These are phyloP conservation scores for Tephrocybe sp. DNA, from an alignment of 768 basidiomycete species.

Conservation along the genomic window DNA sequence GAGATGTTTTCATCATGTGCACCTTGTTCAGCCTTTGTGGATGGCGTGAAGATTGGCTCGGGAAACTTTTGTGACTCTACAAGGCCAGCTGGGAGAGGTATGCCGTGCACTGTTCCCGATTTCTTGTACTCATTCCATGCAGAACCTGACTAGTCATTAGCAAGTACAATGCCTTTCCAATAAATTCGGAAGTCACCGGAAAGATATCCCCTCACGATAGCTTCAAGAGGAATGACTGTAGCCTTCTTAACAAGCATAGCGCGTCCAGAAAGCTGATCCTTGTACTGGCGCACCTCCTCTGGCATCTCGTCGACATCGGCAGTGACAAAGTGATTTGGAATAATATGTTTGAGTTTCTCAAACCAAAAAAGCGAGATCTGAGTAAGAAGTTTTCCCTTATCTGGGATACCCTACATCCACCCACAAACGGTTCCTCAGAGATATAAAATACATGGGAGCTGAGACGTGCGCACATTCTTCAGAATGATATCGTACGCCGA, in stretches of 20 bases:
- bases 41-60: slow-evolving; percentile 90
- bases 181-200: slow-evolving; percentile 61
- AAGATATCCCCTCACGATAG: slow-evolving; percentile 94
- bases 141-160: slow-evolving; percentile 59
- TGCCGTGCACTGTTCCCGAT: slow-evolving; percentile 85
- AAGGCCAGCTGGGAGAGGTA: slow-evolving; percentile 70
- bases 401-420: slow-evolving; percentile 81
- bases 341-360: slow-evolving; percentile 69
- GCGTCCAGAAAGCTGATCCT: slow-evolving; percentile 76
- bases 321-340: slow-evolving; percentile 90
- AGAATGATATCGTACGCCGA: slow-evolving; percentile 97
- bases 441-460: background rate
- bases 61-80: slow-evolving; percentile 85
- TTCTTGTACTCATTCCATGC: slow-evolving; percentile 95
- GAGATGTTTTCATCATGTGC: slow-evolving; percentile 96
- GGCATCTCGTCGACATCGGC: slow-evolving; percentile 82
- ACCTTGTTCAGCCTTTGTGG: slow-evolving; percentile 94
- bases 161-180: background rate
- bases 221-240: slow-evolving; percentile 87
- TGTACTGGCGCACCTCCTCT: slow-evolving; percentile 69
- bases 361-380: slow-evolving; percentile 97
- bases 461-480: slow-evolving; percentile 68
- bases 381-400: slow-evolving; percentile 89
- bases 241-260: slow-evolving; percentile 92
- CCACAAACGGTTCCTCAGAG: slow-evolving; percentile 9